Conservation (phyloP, 148 eudicot species). For the Diospyros kaki region DNA sequence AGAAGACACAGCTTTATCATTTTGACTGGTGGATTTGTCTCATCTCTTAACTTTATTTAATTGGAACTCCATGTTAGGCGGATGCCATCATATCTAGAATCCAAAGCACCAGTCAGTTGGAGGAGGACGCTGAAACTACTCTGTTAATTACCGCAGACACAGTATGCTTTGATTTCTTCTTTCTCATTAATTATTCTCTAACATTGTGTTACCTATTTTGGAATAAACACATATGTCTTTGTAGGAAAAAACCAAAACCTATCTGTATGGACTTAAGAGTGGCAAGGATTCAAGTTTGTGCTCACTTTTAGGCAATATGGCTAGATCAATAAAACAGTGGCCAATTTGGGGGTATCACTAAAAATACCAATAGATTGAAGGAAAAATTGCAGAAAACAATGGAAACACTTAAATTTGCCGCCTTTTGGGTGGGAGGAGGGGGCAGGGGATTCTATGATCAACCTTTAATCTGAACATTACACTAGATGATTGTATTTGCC, state of each 20-base stretch:
- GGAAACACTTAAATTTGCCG: background rate
- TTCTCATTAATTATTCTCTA: background rate
- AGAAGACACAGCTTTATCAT: background rate
- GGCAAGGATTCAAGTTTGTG: too few relatives aligned
- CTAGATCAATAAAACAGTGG: too few relatives aligned
- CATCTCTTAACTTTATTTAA: slow-evolving; percentile 1
- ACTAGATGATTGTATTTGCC: too few relatives aligned
- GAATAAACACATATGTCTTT: background rate
- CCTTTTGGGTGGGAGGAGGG: background rate
- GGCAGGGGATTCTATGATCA: background rate
- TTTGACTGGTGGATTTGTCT: slow-evolving; percentile 1
- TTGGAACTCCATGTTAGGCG: slow-evolving; percentile 26
- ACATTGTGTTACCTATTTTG: background rate
- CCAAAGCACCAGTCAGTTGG: slow-evolving; percentile 15
- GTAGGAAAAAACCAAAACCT: too few relatives aligned
- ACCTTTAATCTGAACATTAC: too few relatives aligned
- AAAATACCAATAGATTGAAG: background rate
- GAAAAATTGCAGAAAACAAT: background rate
- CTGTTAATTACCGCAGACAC: slow-evolving; percentile 58
- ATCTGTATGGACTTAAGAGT: too few relatives aligned
- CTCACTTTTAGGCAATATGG: too few relatives aligned
- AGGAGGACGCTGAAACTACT: slow-evolving; percentile 25
- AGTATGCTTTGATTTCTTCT: slow-evolving; percentile 28
- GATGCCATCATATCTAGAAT: slow-evolving; percentile 44
- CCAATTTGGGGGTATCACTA: too few relatives aligned